Conservation (phyloP, 140 eudicot species). For the Flaveria floridana region DNA sequence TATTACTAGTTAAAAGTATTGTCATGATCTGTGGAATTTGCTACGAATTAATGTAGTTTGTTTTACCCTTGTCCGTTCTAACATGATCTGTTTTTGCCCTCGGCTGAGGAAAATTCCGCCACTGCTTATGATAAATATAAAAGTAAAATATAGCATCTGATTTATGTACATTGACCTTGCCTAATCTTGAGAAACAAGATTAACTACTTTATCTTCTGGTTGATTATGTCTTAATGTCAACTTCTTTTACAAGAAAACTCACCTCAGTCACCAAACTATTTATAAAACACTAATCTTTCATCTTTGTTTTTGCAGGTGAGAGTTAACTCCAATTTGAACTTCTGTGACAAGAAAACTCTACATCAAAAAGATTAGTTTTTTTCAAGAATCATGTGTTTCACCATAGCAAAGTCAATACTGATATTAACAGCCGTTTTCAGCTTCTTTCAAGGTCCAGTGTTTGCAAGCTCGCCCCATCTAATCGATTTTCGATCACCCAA, state of each 20-base stretch:
- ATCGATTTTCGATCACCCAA: constrained; percentile 65
- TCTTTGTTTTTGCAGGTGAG: constrained; percentile 28
- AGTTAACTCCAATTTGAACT: background rate
- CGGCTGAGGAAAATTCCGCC: background rate
- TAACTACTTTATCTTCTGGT: background rate
- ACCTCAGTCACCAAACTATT: background rate
- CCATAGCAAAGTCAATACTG: constrained; percentile 28
- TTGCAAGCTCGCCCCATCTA: constrained; percentile 48
- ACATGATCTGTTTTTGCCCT: no score
- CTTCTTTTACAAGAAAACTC: constrained; percentile 29
- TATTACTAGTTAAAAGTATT: no score
- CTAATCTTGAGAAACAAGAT: constrained; percentile 25
- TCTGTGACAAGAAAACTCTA: background rate
- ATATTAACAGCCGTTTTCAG: constrained; percentile 26
- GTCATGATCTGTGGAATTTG: background rate
- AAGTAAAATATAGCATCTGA: background rate
- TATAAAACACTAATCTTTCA: constrained; percentile 16
- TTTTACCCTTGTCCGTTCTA: background rate
- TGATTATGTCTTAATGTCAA: constrained; percentile 20
- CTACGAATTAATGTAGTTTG: background rate
- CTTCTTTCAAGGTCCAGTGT: constrained; percentile 7
- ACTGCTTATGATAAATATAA: background rate
- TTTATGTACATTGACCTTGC: background rate
- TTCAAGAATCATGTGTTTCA: constrained; percentile 26
- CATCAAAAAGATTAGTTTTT: background rate